Conservation (phyloP, 164 flowering plant species). For the Nymphaea colorata region DNA sequence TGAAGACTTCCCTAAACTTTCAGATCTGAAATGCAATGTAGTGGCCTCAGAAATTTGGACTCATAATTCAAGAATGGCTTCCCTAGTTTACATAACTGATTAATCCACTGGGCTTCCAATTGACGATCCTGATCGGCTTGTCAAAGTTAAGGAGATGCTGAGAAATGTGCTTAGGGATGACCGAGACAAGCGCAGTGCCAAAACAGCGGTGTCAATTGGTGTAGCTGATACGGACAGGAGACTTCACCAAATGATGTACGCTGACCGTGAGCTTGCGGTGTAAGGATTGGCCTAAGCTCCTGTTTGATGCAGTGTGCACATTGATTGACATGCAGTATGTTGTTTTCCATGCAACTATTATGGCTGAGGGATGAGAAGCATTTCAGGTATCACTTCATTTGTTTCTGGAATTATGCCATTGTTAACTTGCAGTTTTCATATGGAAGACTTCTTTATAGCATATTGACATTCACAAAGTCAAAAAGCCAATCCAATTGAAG, state of each 20-base stretch:
- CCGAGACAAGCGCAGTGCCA: slow-evolving; percentile 52
- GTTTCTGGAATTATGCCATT: no score
- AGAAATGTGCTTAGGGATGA: slow-evolving; percentile 58
- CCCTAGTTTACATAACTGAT: slow-evolving; percentile 77
- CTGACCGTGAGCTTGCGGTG: slow-evolving; percentile 79
- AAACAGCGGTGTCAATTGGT: slow-evolving; percentile 59
- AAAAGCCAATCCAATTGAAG: no score
- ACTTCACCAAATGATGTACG: slow-evolving; percentile 94
- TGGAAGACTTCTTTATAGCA: no score
- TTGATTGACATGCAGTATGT: no score
- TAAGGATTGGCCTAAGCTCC: no score
- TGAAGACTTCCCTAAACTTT: slow-evolving; percentile 31
- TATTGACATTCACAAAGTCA: no score
- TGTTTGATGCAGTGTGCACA: no score
- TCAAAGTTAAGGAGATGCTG: slow-evolving; percentile 59
- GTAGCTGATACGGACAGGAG: slow-evolving; percentile 68
- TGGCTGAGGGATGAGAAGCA: no score
- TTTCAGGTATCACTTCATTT: no score
- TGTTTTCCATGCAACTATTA: no score
- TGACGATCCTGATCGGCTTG: slow-evolving; percentile 43
- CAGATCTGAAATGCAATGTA: slow-evolving; percentile 81
- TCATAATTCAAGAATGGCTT: slow-evolving; percentile 91
- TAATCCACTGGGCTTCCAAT: slow-evolving; percentile 46
- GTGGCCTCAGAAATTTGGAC: slow-evolving; percentile 95
- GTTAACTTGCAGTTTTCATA: no score